Conservation (phyloP, 805 yeast genomes). For the Kluyveromyces aestuarii region DNA sequence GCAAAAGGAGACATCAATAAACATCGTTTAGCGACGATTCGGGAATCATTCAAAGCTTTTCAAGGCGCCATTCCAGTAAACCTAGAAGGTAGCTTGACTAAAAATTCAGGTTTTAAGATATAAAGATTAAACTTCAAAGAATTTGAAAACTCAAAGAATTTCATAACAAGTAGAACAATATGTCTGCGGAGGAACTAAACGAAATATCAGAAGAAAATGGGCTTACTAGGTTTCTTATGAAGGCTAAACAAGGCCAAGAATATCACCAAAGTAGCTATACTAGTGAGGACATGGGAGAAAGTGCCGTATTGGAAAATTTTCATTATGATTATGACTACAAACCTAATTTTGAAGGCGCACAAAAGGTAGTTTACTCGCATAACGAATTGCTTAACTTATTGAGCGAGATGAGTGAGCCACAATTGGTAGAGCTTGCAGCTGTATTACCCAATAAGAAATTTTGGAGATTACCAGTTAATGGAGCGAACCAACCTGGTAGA, state of each 20-base stretch:
- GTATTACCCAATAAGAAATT: slow-evolving; percentile 40
- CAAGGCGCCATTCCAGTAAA: too few relatives aligned
- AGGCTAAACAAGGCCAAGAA: neutral
- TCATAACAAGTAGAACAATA: neutral
- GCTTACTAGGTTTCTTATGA: slow-evolving; percentile 2
- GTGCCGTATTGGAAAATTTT: neutral
- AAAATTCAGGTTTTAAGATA: too few relatives aligned
- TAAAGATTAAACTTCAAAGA: too few relatives aligned
- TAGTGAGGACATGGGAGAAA: neutral
- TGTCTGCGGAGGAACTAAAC: neutral
- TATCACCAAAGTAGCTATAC: too few relatives aligned
- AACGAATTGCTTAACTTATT: slow-evolving; percentile 18
- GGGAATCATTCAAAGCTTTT: neutral
- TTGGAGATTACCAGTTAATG: slow-evolving; percentile 34
- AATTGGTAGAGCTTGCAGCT: slow-evolving; percentile 26
- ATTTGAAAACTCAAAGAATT: neutral
- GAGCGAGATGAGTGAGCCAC: slow-evolving; percentile 19
- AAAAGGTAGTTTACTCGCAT: slow-evolving; percentile 19
- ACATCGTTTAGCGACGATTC: neutral
- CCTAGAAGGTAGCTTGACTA: too few relatives aligned
- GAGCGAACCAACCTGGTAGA: slow-evolving; percentile 5
- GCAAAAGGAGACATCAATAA: neutral
- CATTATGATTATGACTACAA: slow-evolving; percentile 3
- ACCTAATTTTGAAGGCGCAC: slow-evolving; percentile 6
- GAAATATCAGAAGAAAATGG: neutral